phyloP scores from a whole-genome alignment of 2,329 filamentous ascomycete genomes.

The Macrophomina tecta region DNA sequence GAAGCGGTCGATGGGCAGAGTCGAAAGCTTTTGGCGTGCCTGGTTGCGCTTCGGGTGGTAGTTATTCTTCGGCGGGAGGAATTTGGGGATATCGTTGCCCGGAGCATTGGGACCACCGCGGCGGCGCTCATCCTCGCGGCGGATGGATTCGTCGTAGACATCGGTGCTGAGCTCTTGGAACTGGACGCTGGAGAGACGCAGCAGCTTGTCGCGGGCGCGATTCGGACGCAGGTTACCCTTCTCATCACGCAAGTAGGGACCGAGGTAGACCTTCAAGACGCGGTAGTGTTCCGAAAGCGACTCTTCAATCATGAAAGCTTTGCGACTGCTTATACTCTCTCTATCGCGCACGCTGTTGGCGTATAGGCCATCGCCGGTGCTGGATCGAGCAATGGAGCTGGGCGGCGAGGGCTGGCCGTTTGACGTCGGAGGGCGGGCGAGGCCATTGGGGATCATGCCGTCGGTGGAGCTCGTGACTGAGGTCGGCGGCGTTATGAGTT shows the following conservation, averaged over 20 bases:
- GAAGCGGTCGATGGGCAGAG: conserved; percentile 84
- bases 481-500: conserved; percentile 41
- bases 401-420: conserved; percentile 77
- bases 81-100: conserved; percentile 57
- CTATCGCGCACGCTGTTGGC: conserved; percentile 58
- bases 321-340: conserved; percentile 64
- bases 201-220: conserved; percentile 90
- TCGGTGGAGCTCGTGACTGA: conserved; percentile 48
- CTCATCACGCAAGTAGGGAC: conserved; percentile 73
- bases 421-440: conserved; percentile 39
- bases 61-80: conserved; percentile 80
- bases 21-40: conserved; percentile 92
- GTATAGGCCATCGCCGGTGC: conserved; percentile 74
- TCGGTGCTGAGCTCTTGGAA: conserved; percentile 98
- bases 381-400: conserved; percentile 84
- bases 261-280: conserved; percentile 77
- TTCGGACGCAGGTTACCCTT: conserved; percentile 77
- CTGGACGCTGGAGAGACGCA: conserved; percentile 87
- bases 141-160: conserved; percentile 92
- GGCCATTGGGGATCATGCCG: conserved; percentile 60
- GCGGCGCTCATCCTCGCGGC: conserved; percentile 72
- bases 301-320: conserved; percentile 66
- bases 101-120: conserved; percentile 55
- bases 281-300: conserved; percentile 81
- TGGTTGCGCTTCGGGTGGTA: conserved; percentile 98